Conservation (phyloP, 495 filamentous ascomycete genomes). For the Hypomontagnella submonticulosa region DNA sequence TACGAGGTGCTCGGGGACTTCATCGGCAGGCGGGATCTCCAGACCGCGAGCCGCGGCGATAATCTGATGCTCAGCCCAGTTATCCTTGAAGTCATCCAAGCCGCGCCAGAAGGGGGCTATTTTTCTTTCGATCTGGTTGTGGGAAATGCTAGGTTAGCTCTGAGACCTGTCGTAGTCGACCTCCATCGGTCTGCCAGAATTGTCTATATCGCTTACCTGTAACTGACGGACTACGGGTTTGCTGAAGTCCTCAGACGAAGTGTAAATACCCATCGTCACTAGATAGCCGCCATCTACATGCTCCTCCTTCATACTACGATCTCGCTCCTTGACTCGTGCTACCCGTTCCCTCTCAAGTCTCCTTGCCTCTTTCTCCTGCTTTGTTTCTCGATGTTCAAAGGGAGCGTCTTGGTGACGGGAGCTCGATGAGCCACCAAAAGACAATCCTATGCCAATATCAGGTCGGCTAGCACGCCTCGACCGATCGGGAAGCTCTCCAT, state of each 20-base stretch:
- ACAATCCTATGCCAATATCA: constrained; percentile 45
- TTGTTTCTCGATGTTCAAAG: constrained; percentile 79
- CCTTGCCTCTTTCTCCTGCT: constrained; percentile 88
- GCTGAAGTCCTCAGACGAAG: constrained; percentile 90
- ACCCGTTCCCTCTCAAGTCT: constrained; percentile 83
- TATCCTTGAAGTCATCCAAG: constrained; percentile 84
- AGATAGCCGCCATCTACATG: constrained; percentile 94
- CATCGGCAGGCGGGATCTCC: constrained; percentile 83
- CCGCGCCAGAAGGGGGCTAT: constrained; percentile 96
- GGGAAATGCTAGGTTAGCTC: constrained; percentile 24
- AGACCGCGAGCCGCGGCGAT: constrained; percentile 90
- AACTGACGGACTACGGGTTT: constrained; percentile 90
- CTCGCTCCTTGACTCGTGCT: constrained; percentile 80
- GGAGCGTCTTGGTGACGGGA: constrained; percentile 48
- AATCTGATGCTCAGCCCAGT: constrained; percentile 93
- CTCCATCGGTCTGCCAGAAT: neutral
- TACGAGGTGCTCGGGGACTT: constrained; percentile 77
- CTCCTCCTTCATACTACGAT: constrained; percentile 92
- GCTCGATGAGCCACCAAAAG: constrained; percentile 34
- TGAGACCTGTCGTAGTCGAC: constrained; percentile 15
- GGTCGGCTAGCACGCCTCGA: constrained; percentile 42
- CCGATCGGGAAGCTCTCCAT: constrained; percentile 52
- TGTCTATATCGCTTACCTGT: constrained; percentile 70
- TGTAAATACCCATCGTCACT: constrained; percentile 94
- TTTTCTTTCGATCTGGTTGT: constrained; percentile 83